phyloP scores from a whole-genome alignment of 768 basidiomycete genomes.

The Pleurotus platypus region DNA sequence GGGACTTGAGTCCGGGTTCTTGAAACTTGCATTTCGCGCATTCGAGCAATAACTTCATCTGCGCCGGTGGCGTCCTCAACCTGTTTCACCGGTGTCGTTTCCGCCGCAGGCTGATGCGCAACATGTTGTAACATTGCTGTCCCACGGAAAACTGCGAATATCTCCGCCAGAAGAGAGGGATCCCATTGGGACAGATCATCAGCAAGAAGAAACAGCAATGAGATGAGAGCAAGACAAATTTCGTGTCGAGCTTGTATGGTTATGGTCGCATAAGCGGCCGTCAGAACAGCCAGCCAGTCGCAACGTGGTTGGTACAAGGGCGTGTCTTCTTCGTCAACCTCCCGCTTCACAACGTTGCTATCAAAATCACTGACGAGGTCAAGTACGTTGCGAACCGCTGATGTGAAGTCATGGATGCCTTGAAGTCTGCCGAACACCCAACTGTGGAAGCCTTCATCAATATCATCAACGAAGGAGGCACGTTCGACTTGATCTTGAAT shows the following conservation, averaged over 20 bases:
- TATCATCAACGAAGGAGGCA: constrained; percentile 45
- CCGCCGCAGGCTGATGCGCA: constrained; percentile 52
- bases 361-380: constrained; percentile 75
- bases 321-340: constrained; percentile 61
- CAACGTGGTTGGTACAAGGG: constrained; percentile 46
- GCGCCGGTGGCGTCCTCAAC: constrained; percentile 26
- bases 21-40: constrained; percentile 75
- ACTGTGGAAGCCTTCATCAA: constrained; percentile 57
- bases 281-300: constrained; percentile 60
- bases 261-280: constrained; percentile 57
- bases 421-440: constrained; percentile 63
- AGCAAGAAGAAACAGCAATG: constrained; percentile 67
- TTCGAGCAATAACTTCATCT: constrained; percentile 64
- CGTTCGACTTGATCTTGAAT: constrained; percentile 60
- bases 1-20: constrained; percentile 38
- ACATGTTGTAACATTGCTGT: constrained; percentile 67
- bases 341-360: constrained; percentile 58
- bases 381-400: constrained; percentile 51
- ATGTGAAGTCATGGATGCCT: constrained; percentile 52
- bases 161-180: constrained; percentile 61
- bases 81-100: constrained; percentile 15
- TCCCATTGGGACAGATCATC: constrained; percentile 64
- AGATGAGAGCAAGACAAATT: constrained; percentile 60
- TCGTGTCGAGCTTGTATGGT: constrained; percentile 76
- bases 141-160: constrained; percentile 79